Evolutionary conservation across 768 basidiomycete species (phyloP), one percentile per base, ranked within the genome.

Genomic region (Roridomyces roridus): DNA sequence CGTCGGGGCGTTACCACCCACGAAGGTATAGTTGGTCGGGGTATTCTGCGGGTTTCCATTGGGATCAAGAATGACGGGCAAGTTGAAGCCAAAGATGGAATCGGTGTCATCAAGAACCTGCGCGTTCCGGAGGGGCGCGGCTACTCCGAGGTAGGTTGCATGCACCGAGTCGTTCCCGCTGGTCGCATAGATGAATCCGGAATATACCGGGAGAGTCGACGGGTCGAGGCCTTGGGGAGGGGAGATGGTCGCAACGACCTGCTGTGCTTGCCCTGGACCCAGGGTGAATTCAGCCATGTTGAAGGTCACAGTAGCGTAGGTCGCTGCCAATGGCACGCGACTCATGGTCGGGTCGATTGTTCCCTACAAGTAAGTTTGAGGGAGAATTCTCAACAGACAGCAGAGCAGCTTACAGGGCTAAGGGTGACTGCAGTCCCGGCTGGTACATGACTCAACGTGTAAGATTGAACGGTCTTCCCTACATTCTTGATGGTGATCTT

Each of bases 401-500:
- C n/a, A n/a, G n/a, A n/a, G n/a, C n/a, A n/a, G n/a, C n/a, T n/a
- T n/a, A n/a, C 36, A n/a, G 31, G 23, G 7, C 31, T 31, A 14
- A 55, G 18, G 11, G 45, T 35, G 25, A 79, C 56, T 8, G 81
- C 80, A 9, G 85, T 85, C 4, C 80, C 82, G 29, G 85, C 85
- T 17, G 85, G 81, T 2, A 83, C 68, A 62, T 88, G 85, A 8
- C 65, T 72, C 20, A 88, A 57, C 20, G 70, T 78, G 70, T 82
- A 84, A 1, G 67, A 74, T 63, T 83, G 79, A 8, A 64, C 44
- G 0, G 70, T 64, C 10, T 57, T 72, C 12, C 80, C 84, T 15
- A 64, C 75, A 68, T 88, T 88, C 56, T 68, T 76, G 52, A 89
- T 73, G n/a, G 73, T 80, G 70, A 83, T 80, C 7, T 69, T 75